Evolutionary conservation across 257 asterid species (phyloP), one percentile per base, ranked within the genome.

Genomic region (Nemophila menziesii): DNA sequence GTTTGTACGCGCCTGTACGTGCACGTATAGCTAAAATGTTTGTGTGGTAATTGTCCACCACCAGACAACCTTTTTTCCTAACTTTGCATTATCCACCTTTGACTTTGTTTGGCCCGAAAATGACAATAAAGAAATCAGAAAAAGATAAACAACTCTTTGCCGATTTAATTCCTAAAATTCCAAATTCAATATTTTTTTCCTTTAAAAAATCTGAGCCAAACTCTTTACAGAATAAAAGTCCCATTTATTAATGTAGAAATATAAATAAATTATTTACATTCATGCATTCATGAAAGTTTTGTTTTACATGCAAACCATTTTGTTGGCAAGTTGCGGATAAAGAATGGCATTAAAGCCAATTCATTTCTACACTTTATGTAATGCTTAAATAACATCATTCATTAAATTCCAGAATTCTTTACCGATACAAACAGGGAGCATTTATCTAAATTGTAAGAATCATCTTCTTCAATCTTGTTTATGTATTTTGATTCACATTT

Each of bases 31-130:
- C 20, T 8, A 4, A 22, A 39, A 8, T 20, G 5, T 43, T 23
- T 50, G 18, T 39, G 15, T 15, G 44, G 54, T 48, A 19, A 9
- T 34, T 39, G 41, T 21, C 29, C 20, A 39, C 56, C 56, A 23
- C 38, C 11, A 10, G 27, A 51, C 26, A 26, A 13, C 12, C 36
- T 29, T 29, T 20, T 11, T 22, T 17, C 57, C 19, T 16, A 16
- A 40, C 57, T 51, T 51, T 23, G 18, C 44, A 16, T 11, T 40
- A 40, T 39, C 40, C 40, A 39, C 40, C 48, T 38, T 51, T 39
- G 56, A 39, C 56, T 39, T 27, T 39, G 16, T 14, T 0, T 49
- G 44, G 15, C 16, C 9, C 24, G 11, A 9, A 2, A 10, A 7
- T 29, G 2, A 29, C 2, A 29, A 29, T 5, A 29, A 29, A 29